Evolutionary conservation across 2,329 filamentous ascomycete genomes (phyloP).

Genomic region (Alternaria brassicicola): DNA sequence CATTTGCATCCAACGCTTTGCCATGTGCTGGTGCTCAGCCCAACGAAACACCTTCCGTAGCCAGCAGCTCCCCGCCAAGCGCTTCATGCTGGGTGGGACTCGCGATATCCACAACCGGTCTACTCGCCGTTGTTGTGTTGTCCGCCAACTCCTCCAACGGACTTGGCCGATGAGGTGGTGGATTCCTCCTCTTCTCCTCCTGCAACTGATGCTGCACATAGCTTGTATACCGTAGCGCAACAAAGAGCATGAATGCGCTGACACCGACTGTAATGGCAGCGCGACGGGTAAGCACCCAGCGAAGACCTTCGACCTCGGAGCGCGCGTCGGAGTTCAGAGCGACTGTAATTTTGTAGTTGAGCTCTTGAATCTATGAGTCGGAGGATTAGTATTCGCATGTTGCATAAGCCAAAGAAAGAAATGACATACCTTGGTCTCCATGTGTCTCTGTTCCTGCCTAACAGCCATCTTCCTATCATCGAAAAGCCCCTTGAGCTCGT

Average conservation of each 20-base stretch:
- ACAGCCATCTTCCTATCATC: constrained; percentile 95
- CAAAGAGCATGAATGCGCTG: constrained; percentile 54
- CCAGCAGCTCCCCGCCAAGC: constrained; percentile 40
- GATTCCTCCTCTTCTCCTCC: constrained; percentile 49
- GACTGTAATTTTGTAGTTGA: constrained; percentile 96
- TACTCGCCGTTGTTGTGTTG: not conserved
- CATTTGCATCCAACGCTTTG: not conserved
- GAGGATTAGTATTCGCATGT: not conserved
- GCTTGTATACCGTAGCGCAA: constrained; percentile 49
- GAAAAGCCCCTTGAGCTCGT: constrained; percentile 94
- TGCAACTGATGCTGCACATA: constrained; percentile 49
- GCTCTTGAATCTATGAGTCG: constrained; percentile 80
- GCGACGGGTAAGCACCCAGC: constrained; percentile 80
- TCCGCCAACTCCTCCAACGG: constrained; percentile 18
- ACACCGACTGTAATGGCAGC: constrained; percentile 65
- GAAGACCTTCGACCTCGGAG: constrained; percentile 86
- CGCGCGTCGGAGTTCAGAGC: constrained; percentile 87
- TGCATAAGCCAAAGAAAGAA: not conserved
- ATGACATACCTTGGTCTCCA: constrained; percentile 72
- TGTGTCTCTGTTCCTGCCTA: constrained; percentile 81
- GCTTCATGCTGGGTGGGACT: constrained; percentile 22
- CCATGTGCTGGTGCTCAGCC: constrained; percentile 23
- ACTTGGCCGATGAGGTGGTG: constrained; percentile 19
- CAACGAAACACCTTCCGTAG: constrained; percentile 42
- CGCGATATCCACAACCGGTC: constrained; percentile 4